phyloP scores from a whole-genome alignment of 305 asterid genomes.

The Withania somnifera region DNA sequence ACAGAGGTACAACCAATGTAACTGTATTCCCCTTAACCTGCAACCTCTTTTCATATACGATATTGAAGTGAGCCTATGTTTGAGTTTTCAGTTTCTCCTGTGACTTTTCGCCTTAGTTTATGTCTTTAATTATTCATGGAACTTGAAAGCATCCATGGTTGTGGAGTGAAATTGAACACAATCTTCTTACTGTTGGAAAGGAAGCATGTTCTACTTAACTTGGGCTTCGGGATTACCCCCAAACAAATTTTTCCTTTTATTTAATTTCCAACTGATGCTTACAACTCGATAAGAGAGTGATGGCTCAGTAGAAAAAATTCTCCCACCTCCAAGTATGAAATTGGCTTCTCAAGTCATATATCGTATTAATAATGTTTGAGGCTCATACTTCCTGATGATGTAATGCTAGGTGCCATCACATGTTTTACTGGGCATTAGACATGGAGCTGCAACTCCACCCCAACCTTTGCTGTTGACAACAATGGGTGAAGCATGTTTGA shows the following conservation, averaged over 20 bases:
- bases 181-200: not conserved
- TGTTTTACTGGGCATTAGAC: slow-evolving; percentile 55
- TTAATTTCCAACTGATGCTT: not conserved
- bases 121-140: not conserved
- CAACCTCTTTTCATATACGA: not conserved
- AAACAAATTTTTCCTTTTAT: not conserved
- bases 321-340: not conserved
- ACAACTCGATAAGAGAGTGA: not conserved
- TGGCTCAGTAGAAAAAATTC: not conserved
- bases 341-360: not conserved
- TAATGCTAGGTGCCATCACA: slow-evolving; percentile 63
- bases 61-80: not conserved
- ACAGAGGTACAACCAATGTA: slow-evolving; percentile 43
- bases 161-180: not conserved
- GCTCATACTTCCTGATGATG: not conserved
- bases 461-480: slow-evolving; percentile 57
- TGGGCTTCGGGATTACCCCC: not conserved
- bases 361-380: not conserved
- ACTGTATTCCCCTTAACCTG: not conserved
- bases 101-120: not conserved
- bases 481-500: slow-evolving; percentile 85
- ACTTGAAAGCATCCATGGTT: not conserved
- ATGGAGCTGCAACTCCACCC: slow-evolving; percentile 28
- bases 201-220: not conserved
- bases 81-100: not conserved